Evolutionary conservation across 129 eudicot species (phyloP).

Genomic region (Pulicaria dysenterica): DNA sequence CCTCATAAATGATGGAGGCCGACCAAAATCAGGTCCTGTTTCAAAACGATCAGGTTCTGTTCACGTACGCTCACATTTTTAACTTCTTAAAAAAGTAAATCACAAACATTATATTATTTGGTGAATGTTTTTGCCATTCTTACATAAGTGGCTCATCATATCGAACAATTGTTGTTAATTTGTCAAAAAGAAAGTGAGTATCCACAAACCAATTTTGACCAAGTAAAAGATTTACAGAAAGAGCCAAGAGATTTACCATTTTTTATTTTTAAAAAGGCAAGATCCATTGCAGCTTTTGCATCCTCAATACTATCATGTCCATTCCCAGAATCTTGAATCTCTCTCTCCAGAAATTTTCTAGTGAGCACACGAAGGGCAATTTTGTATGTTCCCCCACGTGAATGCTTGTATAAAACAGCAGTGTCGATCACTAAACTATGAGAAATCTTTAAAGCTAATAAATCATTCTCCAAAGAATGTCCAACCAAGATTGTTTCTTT

Average conservation of each 20-base stretch:
- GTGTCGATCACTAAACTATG: conserved; percentile 91
- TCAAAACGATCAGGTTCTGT: conserved; percentile 20
- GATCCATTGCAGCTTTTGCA: conserved; percentile 94
- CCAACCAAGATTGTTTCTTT: conserved; percentile 92
- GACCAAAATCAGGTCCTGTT: conserved; percentile 90
- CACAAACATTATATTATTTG: no score
- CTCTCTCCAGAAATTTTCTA: conserved; percentile 69
- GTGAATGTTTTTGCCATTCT: no score
- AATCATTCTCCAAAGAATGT: conserved; percentile 94
- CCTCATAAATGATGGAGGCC: conserved; percentile 67
- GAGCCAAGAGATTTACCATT: conserved; percentile 51
- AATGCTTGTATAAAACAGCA: conserved; percentile 78
- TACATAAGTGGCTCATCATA: no score
- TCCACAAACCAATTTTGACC: not conserved
- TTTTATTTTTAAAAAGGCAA: conserved; percentile 69
- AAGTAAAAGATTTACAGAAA: not conserved
- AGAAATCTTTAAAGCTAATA: conserved; percentile 73
- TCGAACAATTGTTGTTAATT: no score
- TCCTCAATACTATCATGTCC: conserved; percentile 98
- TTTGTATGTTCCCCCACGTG: conserved; percentile 88
- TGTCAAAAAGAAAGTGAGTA: not conserved
- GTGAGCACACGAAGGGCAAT: conserved; percentile 87
- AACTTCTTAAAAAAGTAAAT: not conserved
- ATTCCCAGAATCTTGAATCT: conserved; percentile 77
- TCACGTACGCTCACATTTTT: no score